phyloP scores from a whole-genome alignment of 2,329 filamentous ascomycete species.

The Rosellinia necatrix region DNA sequence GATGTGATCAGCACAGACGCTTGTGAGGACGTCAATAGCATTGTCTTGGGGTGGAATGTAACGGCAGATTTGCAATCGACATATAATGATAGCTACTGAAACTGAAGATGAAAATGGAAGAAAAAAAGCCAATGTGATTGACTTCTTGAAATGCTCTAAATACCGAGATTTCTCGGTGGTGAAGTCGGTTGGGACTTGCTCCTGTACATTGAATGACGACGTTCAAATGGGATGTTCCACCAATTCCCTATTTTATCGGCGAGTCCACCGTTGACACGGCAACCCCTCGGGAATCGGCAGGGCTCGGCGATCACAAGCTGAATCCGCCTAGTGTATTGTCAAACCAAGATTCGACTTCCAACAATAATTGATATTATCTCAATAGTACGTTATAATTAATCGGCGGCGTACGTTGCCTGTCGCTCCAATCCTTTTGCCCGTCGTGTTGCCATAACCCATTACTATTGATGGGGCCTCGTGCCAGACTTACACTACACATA shows the following conservation, averaged over 20 bases:
- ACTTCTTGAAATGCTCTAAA: background rate
- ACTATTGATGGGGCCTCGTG: too few species aligned
- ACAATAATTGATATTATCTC: too few species aligned
- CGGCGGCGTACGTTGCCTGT: too few species aligned
- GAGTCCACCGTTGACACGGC: conserved; percentile 18
- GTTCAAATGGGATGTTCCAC: background rate
- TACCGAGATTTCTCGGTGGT: background rate
- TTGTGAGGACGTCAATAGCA: conserved; percentile 71
- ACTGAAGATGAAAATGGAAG: background rate
- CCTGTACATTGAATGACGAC: conserved; percentile 13
- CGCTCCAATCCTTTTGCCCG: too few species aligned
- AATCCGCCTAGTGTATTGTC: too few species aligned
- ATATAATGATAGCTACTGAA: conserved; percentile 3
- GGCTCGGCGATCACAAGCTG: conserved; percentile 7
- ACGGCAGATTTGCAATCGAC: background rate
- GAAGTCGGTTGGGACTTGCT: background rate
- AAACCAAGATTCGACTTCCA: too few species aligned
- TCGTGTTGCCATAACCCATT: too few species aligned
- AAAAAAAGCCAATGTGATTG: background rate
- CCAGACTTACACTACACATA: too few species aligned
- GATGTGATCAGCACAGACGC: conserved; percentile 71
- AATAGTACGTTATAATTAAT: too few species aligned
- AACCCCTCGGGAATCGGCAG: background rate
- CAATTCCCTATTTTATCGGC: conserved; percentile 32
- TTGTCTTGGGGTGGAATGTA: conserved; percentile 20